Evolutionary conservation across 176 grass and related monocot species (phyloP).

Genomic region (Poa annua): DNA sequence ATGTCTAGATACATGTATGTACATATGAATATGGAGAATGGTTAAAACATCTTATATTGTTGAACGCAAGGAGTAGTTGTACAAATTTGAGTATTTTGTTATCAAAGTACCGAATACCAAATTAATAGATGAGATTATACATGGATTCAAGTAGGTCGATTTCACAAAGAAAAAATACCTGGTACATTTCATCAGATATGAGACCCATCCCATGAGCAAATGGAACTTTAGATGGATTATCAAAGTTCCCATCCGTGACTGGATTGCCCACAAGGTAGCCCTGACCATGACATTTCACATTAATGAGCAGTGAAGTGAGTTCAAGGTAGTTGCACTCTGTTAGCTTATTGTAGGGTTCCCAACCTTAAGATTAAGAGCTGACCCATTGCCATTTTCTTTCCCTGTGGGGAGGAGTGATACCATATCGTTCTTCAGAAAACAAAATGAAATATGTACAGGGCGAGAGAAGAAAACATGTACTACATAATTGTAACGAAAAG

Average conservation of each 20-base stretch:
- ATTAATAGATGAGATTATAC: neutral
- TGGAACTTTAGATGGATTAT: conserved; percentile 42
- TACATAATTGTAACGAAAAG: too few species aligned
- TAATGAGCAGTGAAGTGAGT: neutral
- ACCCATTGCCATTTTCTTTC: conserved; percentile 30
- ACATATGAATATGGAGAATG: too few species aligned
- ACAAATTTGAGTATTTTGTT: neutral
- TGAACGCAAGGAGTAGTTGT: too few species aligned
- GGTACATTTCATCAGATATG: conserved; percentile 62
- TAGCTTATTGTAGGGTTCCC: neutral
- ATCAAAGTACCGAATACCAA: neutral
- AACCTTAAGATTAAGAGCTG: conserved; percentile 62
- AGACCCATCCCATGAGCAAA: conserved; percentile 71
- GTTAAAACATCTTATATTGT: too few species aligned
- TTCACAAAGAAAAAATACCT: conserved; percentile 47
- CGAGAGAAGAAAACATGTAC: too few species aligned
- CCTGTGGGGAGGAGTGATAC: too few species aligned
- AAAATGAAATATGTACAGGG: too few species aligned
- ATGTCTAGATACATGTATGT: too few species aligned
- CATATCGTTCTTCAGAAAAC: too few species aligned
- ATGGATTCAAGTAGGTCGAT: neutral
- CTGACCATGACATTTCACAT: conserved; percentile 34
- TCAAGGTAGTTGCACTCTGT: neutral
- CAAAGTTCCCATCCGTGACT: conserved; percentile 52
- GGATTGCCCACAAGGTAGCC: conserved; percentile 71